A percentile compares a stretch with the other conserved stretches of the same genome.
phyloP scores from a whole-genome alignment of 176 grass and related monocot genomes.

The Canna indica region DNA sequence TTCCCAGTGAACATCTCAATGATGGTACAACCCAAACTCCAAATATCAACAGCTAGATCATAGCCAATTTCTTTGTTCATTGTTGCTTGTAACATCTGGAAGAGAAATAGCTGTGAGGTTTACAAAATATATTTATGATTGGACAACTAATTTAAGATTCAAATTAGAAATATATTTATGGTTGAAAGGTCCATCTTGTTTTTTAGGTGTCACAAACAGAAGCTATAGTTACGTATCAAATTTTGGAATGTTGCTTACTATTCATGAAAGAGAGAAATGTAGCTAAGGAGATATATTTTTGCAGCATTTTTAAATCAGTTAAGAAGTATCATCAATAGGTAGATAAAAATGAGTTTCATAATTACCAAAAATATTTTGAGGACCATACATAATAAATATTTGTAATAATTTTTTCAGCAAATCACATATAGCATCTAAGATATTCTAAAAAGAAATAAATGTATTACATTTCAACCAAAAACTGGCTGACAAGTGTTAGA shows the following conservation, averaged over 20 bases:
- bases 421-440: neutral
- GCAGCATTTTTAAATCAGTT: neutral
- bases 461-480: no score
- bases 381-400: neutral
- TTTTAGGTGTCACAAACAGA: neutral
- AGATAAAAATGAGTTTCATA: neutral
- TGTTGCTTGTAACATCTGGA: constrained; percentile 10
- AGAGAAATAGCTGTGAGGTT: neutral
- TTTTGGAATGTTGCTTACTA: neutral
- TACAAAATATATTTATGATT: neutral
- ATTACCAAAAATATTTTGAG: neutral
- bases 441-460: neutral
- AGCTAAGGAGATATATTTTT: neutral
- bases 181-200: neutral
- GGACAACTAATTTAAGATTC: neutral
- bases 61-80: constrained; percentile 17
- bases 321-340: neutral
- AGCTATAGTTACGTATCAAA: neutral
- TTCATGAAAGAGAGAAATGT: neutral
- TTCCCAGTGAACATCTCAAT: constrained; percentile 21
- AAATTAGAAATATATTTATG: neutral
- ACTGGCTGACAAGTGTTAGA: no score
- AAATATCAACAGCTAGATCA: constrained; percentile 17
- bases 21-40: constrained; percentile 20
- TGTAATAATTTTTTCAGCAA: neutral